Evolutionary conservation across 2,329 filamentous ascomycete species (phyloP), one percentile per base, ranked within the genome.

Genomic region (Fusarium albosuccineum): DNA sequence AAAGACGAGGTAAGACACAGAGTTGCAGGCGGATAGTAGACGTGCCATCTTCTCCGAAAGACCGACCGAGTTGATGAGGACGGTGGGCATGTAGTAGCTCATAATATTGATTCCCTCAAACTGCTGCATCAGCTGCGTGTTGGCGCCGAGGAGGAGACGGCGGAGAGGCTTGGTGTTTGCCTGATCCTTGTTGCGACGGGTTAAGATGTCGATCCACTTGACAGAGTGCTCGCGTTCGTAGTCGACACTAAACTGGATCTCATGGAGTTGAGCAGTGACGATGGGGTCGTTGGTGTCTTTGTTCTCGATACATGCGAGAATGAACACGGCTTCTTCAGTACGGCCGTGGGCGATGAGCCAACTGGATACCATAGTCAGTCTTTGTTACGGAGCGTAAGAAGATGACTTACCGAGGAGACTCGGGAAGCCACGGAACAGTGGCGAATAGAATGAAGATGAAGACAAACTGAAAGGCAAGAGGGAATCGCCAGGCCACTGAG

Each of bases 21-120:
- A 66, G 41, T 60, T 86, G 63, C 81, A 83, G 0, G 83, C 84
- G 0, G 84, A 81, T 5, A 87, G 76, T 0, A 87, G 74, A 5
- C 85, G 79, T 1, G 85, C 82, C 66, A 84, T 79, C 6, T 73
- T 78, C 46, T 86, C 81, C 1, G 74, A 74, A 6, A 87, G 77
- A 0, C 83, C 83, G 2, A 87, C 84, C 1, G 81, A 84, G 13
- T 81, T 70, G 46, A 85, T 86, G 0, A 87, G 73, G 0, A 87
- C 82, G 0, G 81, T 83, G 0, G 84, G 83, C 0, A 86, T 70
- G 42, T 74, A 75, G 11, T 70, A 61, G 36, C 46, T 27, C 46
- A 49, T 49, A 22, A 70, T 61, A 44, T 73, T 74, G 46, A 70
- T 66, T 0, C 71, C 72, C 0, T 45, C 46, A 10, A 75, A 66